Percentiles rank a stretch among this genome's conserved stretches.
These are phyloP conservation scores for Chytriomyces sp. DNA, from an alignment of 192 early-diverging fungal species.

Conservation along the genomic window DNA sequence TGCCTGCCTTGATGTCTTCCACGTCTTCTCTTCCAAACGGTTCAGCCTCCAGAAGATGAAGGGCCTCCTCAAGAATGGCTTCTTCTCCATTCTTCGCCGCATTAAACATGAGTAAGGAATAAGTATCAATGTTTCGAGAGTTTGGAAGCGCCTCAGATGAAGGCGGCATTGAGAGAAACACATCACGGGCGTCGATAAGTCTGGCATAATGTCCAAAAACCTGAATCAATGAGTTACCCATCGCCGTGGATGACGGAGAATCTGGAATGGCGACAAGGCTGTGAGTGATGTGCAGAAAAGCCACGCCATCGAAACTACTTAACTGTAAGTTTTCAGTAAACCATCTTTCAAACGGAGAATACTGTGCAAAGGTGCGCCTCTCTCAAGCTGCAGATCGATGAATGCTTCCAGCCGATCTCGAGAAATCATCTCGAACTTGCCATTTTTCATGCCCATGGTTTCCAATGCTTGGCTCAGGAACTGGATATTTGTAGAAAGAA, in stretches of 20 bases:
- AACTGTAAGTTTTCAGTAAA: not conserved
- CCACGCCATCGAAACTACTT: not conserved
- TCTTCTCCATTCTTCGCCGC: not conserved
- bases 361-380: not conserved
- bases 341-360: not conserved
- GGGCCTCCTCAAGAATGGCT: not conserved
- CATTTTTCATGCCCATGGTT: not conserved
- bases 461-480: not conserved
- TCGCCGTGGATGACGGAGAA: not conserved
- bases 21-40: not conserved
- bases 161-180: constrained; percentile 11
- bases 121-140: not conserved
- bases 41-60: constrained; percentile 1
- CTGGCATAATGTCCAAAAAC: not conserved
- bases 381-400: not conserved
- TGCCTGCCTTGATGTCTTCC: not conserved
- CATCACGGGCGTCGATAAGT: not conserved
- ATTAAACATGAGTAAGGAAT: not conserved
- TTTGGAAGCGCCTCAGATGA: not conserved
- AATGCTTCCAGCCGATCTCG: not conserved
- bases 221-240: not conserved
- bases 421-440: not conserved
- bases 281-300: not conserved
- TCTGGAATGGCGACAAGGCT: not conserved
- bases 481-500: not conserved